Evolutionary conservation across 2,329 filamentous ascomycete genomes (phyloP).

Genomic region (Phaeosphaeriaceae sp.): DNA sequence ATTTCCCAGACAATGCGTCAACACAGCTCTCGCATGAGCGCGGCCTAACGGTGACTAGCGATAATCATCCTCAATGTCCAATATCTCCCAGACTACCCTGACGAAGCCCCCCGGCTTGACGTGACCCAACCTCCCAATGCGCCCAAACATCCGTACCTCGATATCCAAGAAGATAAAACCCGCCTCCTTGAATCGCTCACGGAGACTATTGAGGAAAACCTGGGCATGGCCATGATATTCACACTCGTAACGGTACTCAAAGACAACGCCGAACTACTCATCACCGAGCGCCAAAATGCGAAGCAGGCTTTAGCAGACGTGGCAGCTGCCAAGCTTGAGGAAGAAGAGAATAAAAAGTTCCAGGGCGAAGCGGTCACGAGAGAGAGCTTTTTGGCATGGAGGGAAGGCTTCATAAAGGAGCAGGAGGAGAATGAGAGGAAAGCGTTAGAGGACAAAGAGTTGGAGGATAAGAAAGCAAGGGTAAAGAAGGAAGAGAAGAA

Average conservation of each 20-base stretch:
- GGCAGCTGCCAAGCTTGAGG: slow-evolving; percentile 70
- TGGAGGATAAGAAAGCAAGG: slow-evolving; percentile 63
- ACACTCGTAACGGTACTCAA: slow-evolving; percentile 86
- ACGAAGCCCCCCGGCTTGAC: slow-evolving; percentile 82
- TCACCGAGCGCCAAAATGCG: slow-evolving; percentile 73
- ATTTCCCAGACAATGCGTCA: no score
- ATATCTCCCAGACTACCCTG: slow-evolving; percentile 90
- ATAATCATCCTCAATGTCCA: slow-evolving; percentile 81
- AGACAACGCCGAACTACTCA: slow-evolving; percentile 85
- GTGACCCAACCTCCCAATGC: slow-evolving; percentile 75
- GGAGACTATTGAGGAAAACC: slow-evolving; percentile 84
- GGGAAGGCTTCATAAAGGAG: slow-evolving; percentile 77
- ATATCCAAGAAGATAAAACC: slow-evolving; percentile 79
- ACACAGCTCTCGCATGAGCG: background rate
- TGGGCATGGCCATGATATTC: slow-evolving; percentile 98
- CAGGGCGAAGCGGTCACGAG: slow-evolving; percentile 87
- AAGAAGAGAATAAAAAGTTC: slow-evolving; percentile 96
- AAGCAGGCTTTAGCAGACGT: slow-evolving; percentile 61
- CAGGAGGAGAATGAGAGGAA: slow-evolving; percentile 72
- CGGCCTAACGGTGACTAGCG: slow-evolving; percentile 49
- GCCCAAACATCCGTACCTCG: slow-evolving; percentile 73
- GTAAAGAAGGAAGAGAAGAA: slow-evolving; percentile 76
- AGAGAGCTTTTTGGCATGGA: slow-evolving; percentile 85
- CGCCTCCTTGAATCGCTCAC: slow-evolving; percentile 72
- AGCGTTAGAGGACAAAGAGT: slow-evolving; percentile 72